Evolutionary conservation across 208 protist genomes (phyloP), one percentile per base, ranked within the genome.

Genomic region (Trypanosoma cruzi): DNA sequence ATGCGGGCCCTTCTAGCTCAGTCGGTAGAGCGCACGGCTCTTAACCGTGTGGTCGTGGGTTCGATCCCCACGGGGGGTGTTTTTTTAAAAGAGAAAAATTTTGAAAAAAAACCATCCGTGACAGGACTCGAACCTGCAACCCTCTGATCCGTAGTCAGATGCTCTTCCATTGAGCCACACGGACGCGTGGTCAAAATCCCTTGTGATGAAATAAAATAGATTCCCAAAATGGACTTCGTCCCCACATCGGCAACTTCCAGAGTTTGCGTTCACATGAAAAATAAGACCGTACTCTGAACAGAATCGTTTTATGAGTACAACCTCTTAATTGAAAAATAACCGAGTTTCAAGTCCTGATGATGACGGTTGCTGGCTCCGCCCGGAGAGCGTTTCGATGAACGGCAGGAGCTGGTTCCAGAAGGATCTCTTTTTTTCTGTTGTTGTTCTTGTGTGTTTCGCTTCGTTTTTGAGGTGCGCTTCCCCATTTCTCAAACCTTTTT

Each of bases 41-140:
- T 98, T 98, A 98, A 98, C 89, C 95, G 89, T 95, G 96, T 97
- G 94, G 96, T 98, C 96, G 95, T 95, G 95, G 96, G 96, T 98
- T 98, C 96, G 96, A 98, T 75, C 86, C 89, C 89, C 86, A 95
- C 86, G 85, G 89, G 77, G 80, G 64, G 79, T 74, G 79, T 62
- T 68, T 85, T 81, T 85, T 73, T 24, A 22, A 56, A 4, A 14
- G n/a, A n/a, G n/a, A n/a, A n/a, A n/a, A n/a, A n/a, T n/a, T n/a
- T 53, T 26, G 48, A 53, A 53, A 53, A 53, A 18, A 18, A 53
- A 53, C n/a, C n/a, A 18, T 24, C 48, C 20, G 20, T 26, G 22
- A 24, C 18, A 6, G n/a, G 22, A 53, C 48, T 26, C 22, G 22
- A 53, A 20, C 48, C n/a, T n/a, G 48, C 6, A 26, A 24, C 22